Percentiles rank a stretch among this genome's conserved stretches.
These are phyloP conservation scores for Zymoseptoria brevis DNA, from an alignment of 2,329 filamentous ascomycete species.

Conservation along the genomic window DNA sequence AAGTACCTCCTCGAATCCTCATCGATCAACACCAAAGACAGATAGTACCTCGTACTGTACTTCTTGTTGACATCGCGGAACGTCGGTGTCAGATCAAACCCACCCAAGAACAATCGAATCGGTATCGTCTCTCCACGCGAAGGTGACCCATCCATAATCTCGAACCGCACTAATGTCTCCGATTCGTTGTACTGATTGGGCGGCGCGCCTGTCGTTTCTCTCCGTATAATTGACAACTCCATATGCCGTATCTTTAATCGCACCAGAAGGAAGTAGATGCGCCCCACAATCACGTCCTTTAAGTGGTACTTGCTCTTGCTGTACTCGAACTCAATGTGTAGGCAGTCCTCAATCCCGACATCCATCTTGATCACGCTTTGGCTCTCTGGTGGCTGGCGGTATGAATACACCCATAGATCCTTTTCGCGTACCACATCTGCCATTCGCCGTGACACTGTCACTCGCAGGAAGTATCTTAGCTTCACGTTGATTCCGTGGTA, in stretches of 20 bases:
- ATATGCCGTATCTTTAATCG: constrained; percentile 99
- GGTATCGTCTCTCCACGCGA: constrained; percentile 91
- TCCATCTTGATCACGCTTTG: constrained; percentile 99
- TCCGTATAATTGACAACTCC: constrained; percentile 94
- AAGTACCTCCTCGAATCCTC: constrained; percentile 93
- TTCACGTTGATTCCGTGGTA: constrained; percentile 99
- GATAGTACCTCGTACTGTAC: constrained; percentile 95
- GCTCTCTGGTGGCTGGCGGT: constrained; percentile 94
- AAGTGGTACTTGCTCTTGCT: constrained; percentile 98
- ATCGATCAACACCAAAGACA: constrained; percentile 64
- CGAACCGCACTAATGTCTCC: constrained; percentile 93
- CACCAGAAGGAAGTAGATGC: constrained; percentile 96
- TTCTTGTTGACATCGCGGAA: constrained; percentile 99
- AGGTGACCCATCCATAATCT: constrained; percentile 99
- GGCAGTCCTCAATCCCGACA: constrained; percentile 96
- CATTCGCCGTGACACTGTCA: constrained; percentile 94
- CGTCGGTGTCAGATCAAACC: constrained; percentile 93
- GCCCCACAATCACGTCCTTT: constrained; percentile 96
- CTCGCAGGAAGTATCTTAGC: constrained; percentile 94
- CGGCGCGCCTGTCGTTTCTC: constrained; percentile 91
- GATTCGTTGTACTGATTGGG: constrained; percentile 99
- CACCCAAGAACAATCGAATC: constrained; percentile 91
- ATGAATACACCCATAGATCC: constrained; percentile 99
- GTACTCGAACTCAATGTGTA: constrained; percentile 99
- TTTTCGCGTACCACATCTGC: constrained; percentile 97